Evolutionary conservation across 148 eudicot genomes (phyloP), one percentile per base, ranked within the genome.

Genomic region (Camellia granthamiana): DNA sequence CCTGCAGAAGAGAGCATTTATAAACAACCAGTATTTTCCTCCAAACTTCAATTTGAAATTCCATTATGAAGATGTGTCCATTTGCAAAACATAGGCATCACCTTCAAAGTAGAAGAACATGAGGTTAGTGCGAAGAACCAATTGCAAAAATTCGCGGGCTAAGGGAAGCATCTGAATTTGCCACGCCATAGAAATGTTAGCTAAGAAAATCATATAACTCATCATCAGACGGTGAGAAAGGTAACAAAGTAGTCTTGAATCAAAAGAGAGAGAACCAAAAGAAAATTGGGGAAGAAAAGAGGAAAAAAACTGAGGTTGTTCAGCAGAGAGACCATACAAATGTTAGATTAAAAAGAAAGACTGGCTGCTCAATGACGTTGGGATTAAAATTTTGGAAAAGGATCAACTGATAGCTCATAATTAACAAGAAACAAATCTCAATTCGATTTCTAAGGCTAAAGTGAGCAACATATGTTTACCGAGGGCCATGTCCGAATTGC

Each of bases 81-180:
- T 56, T 21, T 43, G 21, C 6, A 73, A 44, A 70, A 46, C 54
- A 78, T 41, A n/a, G 18, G 71, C 18, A 70, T 84, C 77, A 97
- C 99, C 99, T 97, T 97, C 98, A 82, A 97, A 97, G 89, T 97
- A 97, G 87, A 97, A 97, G 85, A 97, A 88, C 99, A 97, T 97
- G 60, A 97, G 94, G 80, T 97, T 97, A 62, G 97, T 82, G 52
- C 98, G 97, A 81, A 94, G 88, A 86, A 92, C 74, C 88, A 94
- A 80, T 84, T 90, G 94, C 82, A 92, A 88, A 77, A 87, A 59
- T 77, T 97, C 98, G 46, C 95, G 95, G 59, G 86, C 95, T 52
- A 89, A 78, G 72, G 99, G 99, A 82, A 91, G 91, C 85, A 92
- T 79, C 99, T 96, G 92, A 55, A 80, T 54, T 77, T 55, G 63